These are phyloP conservation scores for Vicia faba DNA, from an alignment of 306 rosid species.

Conservation along the genomic window DNA sequence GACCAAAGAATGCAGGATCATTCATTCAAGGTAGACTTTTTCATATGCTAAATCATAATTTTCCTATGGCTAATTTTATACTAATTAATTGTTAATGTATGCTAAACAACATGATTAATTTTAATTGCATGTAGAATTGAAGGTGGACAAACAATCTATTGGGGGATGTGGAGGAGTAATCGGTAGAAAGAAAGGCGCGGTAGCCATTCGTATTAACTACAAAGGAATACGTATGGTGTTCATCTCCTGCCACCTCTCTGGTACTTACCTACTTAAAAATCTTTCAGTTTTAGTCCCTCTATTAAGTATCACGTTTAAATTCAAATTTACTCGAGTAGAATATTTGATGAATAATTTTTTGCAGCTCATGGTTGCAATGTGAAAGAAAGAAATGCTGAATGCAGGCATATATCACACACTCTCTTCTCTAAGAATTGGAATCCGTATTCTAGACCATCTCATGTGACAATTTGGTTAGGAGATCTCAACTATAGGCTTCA, in stretches of 20 bases:
- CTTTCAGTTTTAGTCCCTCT: too few relatives aligned
- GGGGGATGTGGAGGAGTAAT: constrained; percentile 74
- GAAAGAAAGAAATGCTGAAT: constrained; percentile 64
- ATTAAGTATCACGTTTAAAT: too few relatives aligned
- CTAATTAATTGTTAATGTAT: background rate
- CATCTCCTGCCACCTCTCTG: constrained; percentile 80
- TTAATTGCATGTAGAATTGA: constrained; percentile 44
- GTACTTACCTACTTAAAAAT: background rate
- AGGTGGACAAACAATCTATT: constrained; percentile 55
- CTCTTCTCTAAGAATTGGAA: constrained; percentile 62
- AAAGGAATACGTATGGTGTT: constrained; percentile 64
- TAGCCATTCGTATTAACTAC: constrained; percentile 64
- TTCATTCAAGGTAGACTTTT: constrained; percentile 51
- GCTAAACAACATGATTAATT: background rate
- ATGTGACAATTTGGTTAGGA: constrained; percentile 69
- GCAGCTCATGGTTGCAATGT: constrained; percentile 71
- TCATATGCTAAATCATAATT: background rate
- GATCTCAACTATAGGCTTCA: constrained; percentile 78
- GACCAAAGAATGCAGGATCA: constrained; percentile 53
- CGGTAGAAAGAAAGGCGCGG: constrained; percentile 84
- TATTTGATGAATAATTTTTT: background rate
- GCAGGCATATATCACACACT: constrained; percentile 59
- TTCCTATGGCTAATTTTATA: background rate
- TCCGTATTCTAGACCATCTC: constrained; percentile 59
- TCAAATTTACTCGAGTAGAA: too few relatives aligned